Evolutionary conservation across 805 yeast species (phyloP).

Genomic region (Saccharomyces jurei): DNA sequence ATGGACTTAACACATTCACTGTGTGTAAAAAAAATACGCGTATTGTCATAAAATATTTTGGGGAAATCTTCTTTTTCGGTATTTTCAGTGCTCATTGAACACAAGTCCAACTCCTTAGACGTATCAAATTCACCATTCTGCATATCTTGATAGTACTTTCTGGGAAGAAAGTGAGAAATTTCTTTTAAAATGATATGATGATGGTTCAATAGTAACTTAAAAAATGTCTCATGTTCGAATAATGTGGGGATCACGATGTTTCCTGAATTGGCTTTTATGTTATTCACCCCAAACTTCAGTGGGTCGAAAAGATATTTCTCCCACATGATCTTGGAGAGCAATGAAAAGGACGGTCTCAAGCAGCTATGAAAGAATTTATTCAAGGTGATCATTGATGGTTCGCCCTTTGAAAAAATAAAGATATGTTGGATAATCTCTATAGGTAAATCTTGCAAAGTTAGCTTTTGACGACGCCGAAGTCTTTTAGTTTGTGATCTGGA

Average conservation of each 20-base stretch:
- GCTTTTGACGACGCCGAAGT: neutral
- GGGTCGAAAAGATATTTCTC: conserved; percentile 8
- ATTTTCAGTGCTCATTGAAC: neutral
- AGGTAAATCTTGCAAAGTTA: conserved; percentile 7
- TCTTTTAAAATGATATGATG: neutral
- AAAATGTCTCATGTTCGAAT: conserved; percentile 4
- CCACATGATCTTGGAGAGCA: conserved; percentile 10
- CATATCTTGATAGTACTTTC: neutral
- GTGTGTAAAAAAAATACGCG: conserved; percentile 11
- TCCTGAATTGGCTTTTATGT: neutral
- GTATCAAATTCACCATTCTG: neutral
- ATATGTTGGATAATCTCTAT: conserved; percentile 11
- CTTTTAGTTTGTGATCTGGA: neutral
- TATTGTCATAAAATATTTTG: conserved; percentile 8
- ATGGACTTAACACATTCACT: conserved; percentile 4
- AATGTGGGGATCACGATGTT: conserved; percentile 6
- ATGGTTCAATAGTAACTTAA: conserved; percentile 2
- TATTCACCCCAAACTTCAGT: neutral
- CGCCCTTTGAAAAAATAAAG: conserved; percentile 5
- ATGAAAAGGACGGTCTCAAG: conserved; percentile 11
- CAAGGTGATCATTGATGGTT: conserved; percentile 8
- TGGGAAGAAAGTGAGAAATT: conserved; percentile 4
- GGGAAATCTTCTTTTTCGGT: conserved; percentile 13
- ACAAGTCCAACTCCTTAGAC: neutral
- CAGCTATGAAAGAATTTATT: conserved; percentile 12